Conservation (phyloP, 495 filamentous ascomycete genomes). For the Pyronema domesticum region DNA sequence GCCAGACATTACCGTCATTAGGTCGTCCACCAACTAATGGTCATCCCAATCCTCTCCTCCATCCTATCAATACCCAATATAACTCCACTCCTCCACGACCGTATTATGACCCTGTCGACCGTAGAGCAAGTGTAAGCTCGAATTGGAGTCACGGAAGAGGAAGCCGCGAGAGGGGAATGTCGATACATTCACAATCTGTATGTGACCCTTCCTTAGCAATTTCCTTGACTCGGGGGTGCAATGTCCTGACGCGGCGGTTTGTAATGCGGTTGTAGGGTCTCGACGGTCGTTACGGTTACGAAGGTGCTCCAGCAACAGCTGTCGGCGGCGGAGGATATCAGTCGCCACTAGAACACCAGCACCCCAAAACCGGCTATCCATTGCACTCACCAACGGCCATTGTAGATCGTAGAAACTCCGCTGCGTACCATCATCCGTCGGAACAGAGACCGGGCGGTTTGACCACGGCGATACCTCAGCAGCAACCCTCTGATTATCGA, state of each 20-base stretch:
- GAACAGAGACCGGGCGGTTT: neutral
- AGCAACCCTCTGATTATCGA: no score
- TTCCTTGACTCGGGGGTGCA: neutral
- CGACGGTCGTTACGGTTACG: conserved; percentile 3
- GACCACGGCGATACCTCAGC: neutral
- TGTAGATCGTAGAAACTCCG: conserved; percentile 3
- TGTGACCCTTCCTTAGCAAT: conserved; percentile 5
- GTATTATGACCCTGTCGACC: conserved; percentile 24
- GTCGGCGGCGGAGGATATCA: neutral
- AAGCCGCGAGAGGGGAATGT: conserved; percentile 10
- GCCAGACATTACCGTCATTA: conserved; percentile 6
- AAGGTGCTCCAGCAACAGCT: neutral
- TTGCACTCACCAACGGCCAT: conserved; percentile 16
- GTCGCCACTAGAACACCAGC: conserved; percentile 2
- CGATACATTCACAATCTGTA: conserved; percentile 21
- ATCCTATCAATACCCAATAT: neutral
- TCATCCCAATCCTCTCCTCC: conserved; percentile 14
- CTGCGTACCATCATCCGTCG: conserved; percentile 12
- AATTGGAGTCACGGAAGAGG: conserved; percentile 15
- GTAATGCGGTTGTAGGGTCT: neutral
- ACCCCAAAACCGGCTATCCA: conserved; percentile 13
- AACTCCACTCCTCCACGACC: conserved; percentile 14
- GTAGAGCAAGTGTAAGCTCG: conserved; percentile 21
- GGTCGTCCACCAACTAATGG: conserved; percentile 13
- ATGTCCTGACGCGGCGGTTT: neutral